A percentile compares a stretch with the other conserved stretches of the same genome.
phyloP scores from a whole-genome alignment of 2,329 filamentous ascomycete species.

The Ophiosphaerella korrae region DNA sequence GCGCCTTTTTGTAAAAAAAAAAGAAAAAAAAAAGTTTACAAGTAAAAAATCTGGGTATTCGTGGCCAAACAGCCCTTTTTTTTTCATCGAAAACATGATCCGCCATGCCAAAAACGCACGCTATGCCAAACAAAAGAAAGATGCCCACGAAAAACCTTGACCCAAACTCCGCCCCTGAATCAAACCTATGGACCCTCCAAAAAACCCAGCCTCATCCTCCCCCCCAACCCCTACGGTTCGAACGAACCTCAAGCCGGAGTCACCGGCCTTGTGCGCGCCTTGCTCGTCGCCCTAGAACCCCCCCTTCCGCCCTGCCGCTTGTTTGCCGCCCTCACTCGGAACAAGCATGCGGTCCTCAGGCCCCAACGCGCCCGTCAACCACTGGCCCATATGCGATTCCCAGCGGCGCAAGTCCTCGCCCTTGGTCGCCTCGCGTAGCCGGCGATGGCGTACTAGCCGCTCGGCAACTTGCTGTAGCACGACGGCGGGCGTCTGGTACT shows the following conservation, averaged over 20 bases:
- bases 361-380: conserved; percentile 41
- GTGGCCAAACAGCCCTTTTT: no score
- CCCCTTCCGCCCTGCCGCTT: neutral
- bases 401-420: conserved; percentile 39
- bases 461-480: conserved; percentile 55
- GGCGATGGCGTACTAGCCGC: conserved; percentile 53
- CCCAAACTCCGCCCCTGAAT: no score
- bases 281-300: neutral
- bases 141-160: no score
- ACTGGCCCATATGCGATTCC: conserved; percentile 48
- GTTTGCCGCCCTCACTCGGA: neutral
- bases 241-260: neutral
- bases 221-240: no score
- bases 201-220: no score
- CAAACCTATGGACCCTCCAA: no score
- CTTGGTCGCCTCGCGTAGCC: conserved; percentile 49
- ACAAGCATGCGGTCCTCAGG: conserved; percentile 29
- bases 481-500: conserved; percentile 52
- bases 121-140: no score
- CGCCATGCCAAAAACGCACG: no score
- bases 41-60: no score
- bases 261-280: neutral
- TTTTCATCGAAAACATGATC: no score
- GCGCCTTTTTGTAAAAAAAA: no score
- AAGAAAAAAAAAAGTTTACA: no score